Conservation (phyloP, 306 rosid genomes). For the Biancaea sappan region DNA sequence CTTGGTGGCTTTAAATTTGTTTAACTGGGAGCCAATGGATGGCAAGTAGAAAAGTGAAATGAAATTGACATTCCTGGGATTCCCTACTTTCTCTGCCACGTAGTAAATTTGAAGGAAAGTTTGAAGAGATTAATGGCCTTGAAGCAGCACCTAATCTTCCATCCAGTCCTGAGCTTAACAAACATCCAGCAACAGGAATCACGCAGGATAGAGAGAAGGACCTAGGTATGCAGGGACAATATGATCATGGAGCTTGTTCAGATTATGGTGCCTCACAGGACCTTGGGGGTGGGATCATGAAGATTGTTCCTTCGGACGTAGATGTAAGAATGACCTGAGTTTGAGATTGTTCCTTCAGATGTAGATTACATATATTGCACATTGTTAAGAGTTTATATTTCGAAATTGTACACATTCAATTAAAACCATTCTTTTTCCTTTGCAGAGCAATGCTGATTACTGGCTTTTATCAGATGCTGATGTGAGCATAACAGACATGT, state of each 20-base stretch:
- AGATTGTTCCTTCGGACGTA: conserved; percentile 93
- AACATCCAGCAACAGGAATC: conserved; percentile 44
- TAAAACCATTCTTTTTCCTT: conserved; percentile 9
- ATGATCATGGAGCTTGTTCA: conserved; percentile 50
- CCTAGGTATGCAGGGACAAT: conserved; percentile 52
- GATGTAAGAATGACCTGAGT: conserved; percentile 63
- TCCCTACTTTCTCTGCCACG: conserved; percentile 23
- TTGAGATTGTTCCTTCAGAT: conserved; percentile 14
- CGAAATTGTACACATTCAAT: background rate
- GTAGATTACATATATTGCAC: background rate
- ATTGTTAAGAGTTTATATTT: background rate
- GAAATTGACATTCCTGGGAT: conserved; percentile 24
- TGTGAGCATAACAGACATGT: conserved; percentile 89
- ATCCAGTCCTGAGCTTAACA: conserved; percentile 58
- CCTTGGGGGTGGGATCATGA: conserved; percentile 83
- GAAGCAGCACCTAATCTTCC: conserved; percentile 62
- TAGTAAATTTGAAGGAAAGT: conserved; percentile 95
- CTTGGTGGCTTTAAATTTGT: conserved; percentile 9
- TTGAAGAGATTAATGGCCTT: conserved; percentile 82
- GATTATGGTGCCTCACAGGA: conserved; percentile 70
- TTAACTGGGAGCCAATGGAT: conserved; percentile 9
- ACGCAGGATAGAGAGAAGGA: conserved; percentile 55
- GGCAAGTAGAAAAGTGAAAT: background rate
- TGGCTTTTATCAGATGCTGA: conserved; percentile 91
- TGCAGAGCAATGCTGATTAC: conserved; percentile 87